phyloP scores from a whole-genome alignment of 139 green algal genomes.

The Coelastrella sp. region DNA sequence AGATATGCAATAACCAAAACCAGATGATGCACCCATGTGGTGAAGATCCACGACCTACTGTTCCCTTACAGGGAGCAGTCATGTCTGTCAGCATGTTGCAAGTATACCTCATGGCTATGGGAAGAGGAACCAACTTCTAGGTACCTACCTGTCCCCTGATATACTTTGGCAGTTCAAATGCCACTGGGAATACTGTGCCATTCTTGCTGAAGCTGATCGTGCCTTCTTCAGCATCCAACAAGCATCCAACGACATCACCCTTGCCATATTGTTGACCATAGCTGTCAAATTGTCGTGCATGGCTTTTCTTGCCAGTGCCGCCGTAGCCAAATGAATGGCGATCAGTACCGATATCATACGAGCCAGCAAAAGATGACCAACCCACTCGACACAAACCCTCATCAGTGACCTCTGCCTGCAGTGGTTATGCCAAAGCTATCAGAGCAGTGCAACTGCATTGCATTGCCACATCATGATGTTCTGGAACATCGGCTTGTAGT shows the following conservation, averaged over 20 bases:
- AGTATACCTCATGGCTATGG: too few species aligned
- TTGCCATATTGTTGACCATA: constrained; percentile 70
- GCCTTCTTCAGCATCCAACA: constrained; percentile 62
- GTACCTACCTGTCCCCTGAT: constrained; percentile 58
- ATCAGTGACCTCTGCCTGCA: constrained; percentile 66
- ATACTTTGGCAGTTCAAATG: constrained; percentile 68
- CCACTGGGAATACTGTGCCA: constrained; percentile 64
- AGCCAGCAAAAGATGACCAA: constrained; percentile 68
- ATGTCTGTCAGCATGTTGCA: too few species aligned
- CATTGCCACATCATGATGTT: too few species aligned
- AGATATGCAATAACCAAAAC: too few species aligned
- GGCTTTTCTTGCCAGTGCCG: constrained; percentile 82
- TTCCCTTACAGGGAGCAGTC: too few species aligned
- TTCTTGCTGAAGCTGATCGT: constrained; percentile 77
- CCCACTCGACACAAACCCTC: constrained; percentile 83
- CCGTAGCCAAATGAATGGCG: constrained; percentile 60
- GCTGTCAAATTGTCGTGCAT: constrained; percentile 72
- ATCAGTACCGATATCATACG: constrained; percentile 79
- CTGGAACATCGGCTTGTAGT: too few species aligned
- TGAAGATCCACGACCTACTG: too few species aligned
- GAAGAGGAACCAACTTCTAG: too few species aligned
- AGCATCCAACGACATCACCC: constrained; percentile 75
- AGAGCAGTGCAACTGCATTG: too few species aligned
- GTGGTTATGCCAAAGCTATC: too few species aligned
- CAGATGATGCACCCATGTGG: too few species aligned